Base-by-base conservation (phyloP, 345 rosid genomes). In the Populus alba region DNA sequence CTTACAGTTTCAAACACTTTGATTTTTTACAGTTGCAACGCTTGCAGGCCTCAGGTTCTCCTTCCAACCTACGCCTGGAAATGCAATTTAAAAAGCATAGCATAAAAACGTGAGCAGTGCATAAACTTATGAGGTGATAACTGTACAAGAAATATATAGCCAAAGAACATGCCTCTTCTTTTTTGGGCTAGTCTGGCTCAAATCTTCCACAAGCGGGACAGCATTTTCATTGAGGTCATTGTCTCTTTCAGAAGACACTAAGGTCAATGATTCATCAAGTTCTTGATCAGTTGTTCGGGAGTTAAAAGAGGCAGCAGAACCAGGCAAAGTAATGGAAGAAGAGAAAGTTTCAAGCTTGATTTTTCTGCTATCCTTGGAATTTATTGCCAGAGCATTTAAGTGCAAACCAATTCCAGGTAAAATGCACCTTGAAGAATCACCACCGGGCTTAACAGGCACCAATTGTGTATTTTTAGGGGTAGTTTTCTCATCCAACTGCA, bases 1-100 rank as follows among this genome's bases (percentile, higher is more conserved):
- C 99, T 90, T 87, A 94, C 99, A 96, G 99, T 85, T 96, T 96
- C 90, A 96, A 86, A 81, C 99, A 96, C 88, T 90, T 94, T 11
- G 98, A 92, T 73, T 92, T 96, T 84, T 92, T 94, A 82, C 99
- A 96, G 87, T 94, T 96, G 78, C 99, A 96, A 53, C 99, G 91
- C 85, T 94, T 96, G 81, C 99, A 96, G 25, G 90, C 80, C 55
- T 87, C 95, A 5, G 79, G 75, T 83, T 96, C 97, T 74, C 90
- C 96, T 83, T 94, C 98, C 79, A 82, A 18, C 88, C 86, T 88
- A 53, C 85, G 90, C 88, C 98, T 95, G 89, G 68, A 77, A 73
- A 79, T 77, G 45, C 47, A 35, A 63, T 77, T 70, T 12, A 61
- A 57, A n/a, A 74, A 80, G 12, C 49, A 79, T 12, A 62, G 43